Base-by-base conservation (phyloP, 164 flowering plant species). In the Kalanchoe fedtschenkoi region DNA sequence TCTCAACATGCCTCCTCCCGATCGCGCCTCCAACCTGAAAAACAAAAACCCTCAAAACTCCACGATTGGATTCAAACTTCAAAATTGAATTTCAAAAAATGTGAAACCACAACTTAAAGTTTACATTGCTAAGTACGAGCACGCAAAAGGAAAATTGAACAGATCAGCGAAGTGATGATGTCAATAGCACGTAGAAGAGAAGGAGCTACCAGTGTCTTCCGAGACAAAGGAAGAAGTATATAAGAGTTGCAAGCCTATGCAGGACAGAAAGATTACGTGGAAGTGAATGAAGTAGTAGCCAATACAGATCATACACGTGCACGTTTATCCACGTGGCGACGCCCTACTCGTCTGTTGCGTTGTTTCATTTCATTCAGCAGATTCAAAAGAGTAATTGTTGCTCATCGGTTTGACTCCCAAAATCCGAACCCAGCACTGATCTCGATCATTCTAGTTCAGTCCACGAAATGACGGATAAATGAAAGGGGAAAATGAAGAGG, bases 1-100 rank as follows among this genome's bases (percentile, higher is more conserved):
- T 55, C 61, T 64, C 55, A 69, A 7, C 13, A 59, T 47, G 61
- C 33, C 60, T 24, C 66, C 74, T 68, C 69, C 29, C 34, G 64
- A 44, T 42, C 38, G 19, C 35, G 15, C 32, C 56, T 56, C 44
- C 26, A 15, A 33, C 34, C 55, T 19, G n/a, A 21, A 35, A 37
- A 24, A 15, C 11, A 24, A 37, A 21, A 7, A 17, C 44, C 4
- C 22, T 34, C 1, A 17, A 24, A 10, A 51, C 56, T 51, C 56
- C 56, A 51, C 56, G 56, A 51, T 51, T 32, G 56, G 24, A 30
- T 51, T 15, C 56, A 51, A 37, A 37, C 11, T 37, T 9, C 16
- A 47, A 47, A 47, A 8, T 11, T 2, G 22, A 47, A 19, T 47
- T 8, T 5, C 42, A 16, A 21, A 47, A 46, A 21, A 17, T 44